Conservation (phyloP, 2,329 filamentous ascomycete genomes). For the Trichoderma sp. region DNA sequence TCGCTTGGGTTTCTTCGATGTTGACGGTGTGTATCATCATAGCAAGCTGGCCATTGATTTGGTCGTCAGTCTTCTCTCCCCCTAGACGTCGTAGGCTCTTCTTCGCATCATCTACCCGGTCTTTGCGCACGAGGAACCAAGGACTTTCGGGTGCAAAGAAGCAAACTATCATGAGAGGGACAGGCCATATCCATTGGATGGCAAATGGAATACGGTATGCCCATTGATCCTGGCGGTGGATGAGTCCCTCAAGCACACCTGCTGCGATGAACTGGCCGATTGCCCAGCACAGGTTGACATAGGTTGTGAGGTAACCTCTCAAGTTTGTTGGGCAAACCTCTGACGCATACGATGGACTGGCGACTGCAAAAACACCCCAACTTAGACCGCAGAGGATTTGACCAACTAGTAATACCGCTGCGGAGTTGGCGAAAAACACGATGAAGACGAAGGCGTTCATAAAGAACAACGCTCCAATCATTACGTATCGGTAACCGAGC, state of each 20-base stretch:
- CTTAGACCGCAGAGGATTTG: conserved; percentile 47
- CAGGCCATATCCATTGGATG: conserved; percentile 19
- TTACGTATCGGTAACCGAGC: conserved; percentile 42
- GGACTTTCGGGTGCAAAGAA: conserved; percentile 33
- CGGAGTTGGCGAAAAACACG: conserved; percentile 44
- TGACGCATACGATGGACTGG: conserved; percentile 49
- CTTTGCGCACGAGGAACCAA: conserved; percentile 41
- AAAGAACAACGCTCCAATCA: conserved; percentile 33
- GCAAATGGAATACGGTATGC: conserved; percentile 43
- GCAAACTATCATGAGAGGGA: conserved; percentile 28
- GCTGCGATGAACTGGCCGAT: conserved; percentile 47
- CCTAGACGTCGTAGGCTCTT: conserved; percentile 34
- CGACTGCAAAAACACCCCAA: conserved; percentile 45
- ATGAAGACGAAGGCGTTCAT: conserved; percentile 46
- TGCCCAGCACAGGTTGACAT: conserved; percentile 48
- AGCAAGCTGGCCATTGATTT: conserved; percentile 30
- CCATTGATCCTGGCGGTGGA: conserved; percentile 38
- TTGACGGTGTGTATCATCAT: conserved; percentile 45
- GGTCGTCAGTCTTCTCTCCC: neutral
- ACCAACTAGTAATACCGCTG: conserved; percentile 40
- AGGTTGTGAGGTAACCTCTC: conserved; percentile 44
- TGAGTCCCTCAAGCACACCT: conserved; percentile 29
- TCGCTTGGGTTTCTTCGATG: conserved; percentile 38
- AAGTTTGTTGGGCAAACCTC: conserved; percentile 41
- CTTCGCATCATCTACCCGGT: conserved; percentile 25